phyloP scores from a whole-genome alignment of 2,329 filamentous ascomycete species.

The Pseudogymnoascus sp. region DNA sequence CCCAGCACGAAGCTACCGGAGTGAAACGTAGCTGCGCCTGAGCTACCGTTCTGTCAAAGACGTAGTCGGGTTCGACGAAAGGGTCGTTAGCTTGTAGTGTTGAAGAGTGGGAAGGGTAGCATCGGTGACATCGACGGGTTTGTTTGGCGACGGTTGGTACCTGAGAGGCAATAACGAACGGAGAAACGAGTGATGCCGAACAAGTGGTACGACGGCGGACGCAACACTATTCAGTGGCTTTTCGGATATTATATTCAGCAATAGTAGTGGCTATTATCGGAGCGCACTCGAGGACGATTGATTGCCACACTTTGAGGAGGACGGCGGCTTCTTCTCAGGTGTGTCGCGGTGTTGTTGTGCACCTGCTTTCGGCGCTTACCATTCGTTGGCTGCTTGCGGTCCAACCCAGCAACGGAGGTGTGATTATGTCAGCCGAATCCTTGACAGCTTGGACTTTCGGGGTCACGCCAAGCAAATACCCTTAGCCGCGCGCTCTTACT shows the following conservation, averaged over 20 bases:
- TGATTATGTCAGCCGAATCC: conserved; percentile 8
- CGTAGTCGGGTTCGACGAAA: background rate
- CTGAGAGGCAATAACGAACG: conserved; percentile 7
- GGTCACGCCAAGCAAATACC: background rate
- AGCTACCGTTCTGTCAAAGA: background rate
- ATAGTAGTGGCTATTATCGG: conserved; percentile 7
- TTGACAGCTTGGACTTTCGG: background rate
- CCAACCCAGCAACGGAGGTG: background rate
- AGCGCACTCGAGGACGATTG: conserved; percentile 2
- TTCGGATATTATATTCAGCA: conserved; percentile 6
- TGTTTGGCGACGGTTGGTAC: conserved; percentile 4
- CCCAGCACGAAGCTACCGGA: background rate
- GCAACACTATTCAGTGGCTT: conserved; percentile 8
- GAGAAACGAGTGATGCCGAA: conserved; percentile 1
- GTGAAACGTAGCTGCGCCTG: background rate
- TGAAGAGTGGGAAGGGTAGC: background rate
- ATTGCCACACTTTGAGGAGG: background rate
- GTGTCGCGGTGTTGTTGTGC: conserved; percentile 10
- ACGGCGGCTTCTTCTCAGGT: conserved; percentile 6
- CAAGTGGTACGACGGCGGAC: conserved; percentile 2
- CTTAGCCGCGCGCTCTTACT: conserved; percentile 1
- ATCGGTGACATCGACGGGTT: conserved; percentile 4
- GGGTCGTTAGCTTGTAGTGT: conserved; percentile 1
- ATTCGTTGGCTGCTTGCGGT: conserved; percentile 10
- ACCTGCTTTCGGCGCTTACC: conserved; percentile 10